Evolutionary conservation across 2,329 filamentous ascomycete species (phyloP), one percentile per base, ranked within the genome.

Genomic region (Beauveria rudraprayagi): DNA sequence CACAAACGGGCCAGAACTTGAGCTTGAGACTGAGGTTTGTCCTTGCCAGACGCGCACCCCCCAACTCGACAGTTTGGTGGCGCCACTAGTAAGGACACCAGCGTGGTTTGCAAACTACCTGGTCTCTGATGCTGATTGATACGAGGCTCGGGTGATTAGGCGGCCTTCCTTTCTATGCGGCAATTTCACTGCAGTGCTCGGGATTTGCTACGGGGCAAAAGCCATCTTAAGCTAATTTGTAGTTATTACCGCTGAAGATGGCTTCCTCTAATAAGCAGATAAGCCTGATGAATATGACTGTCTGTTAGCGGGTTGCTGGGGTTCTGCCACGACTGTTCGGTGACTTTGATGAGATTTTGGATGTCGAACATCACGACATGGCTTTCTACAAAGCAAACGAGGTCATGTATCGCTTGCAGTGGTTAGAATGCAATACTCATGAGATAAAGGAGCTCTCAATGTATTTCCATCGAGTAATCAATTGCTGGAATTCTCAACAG

Each of bases 231-330:
- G 40, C 24, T 5, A 37, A 5, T 43, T 43, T 47, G 40, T 10
- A 24, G 14, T 22, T 17, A 16, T 47, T n/a, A n/a, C 34, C 46
- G 24, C 22, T 10, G n/a, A 30, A 48, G 19, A 37, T 51, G 56
- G 46, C 56, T 51, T 47, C 46, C 34, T 34, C 56, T n/a, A 58
- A 51, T 14, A 34, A 37, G 56, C 22, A 58, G 30, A 43, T 58
- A 22, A 34, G 19, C 34, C 51, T 24, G 51, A 3, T 22, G 14
- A 19, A 41, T 17, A 54, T 28, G 34, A 34, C 51, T 54, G 34
- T 54, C 30, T 26, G 41, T 24, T 2, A 4, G 41, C 26, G 16
- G 34, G 50, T 22, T 53, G 30, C 51, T 53, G 10, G 26, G 47
- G n/a, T 50, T 19, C 26, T 50, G 26, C 24, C 16, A 28, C 30